Evolutionary conservation across 1,284 basidiomycete genomes (phyloP), one percentile per base, ranked within the genome.

Genomic region (Microbotryum silenes-acaulis): DNA sequence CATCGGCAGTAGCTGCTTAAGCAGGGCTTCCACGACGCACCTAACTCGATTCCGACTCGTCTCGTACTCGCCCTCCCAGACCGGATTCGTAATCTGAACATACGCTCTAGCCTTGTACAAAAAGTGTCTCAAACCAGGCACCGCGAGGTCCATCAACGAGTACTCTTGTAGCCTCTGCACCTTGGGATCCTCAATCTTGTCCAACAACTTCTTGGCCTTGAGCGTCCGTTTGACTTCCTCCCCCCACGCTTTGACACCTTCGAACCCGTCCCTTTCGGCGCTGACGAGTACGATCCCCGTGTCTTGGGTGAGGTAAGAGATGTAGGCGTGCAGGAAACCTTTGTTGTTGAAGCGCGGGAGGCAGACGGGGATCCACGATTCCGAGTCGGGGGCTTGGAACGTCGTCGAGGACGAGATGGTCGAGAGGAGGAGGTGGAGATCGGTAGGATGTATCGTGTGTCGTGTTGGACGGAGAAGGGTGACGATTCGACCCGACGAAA

Each of bases 331-430:
- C 21, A 96, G 85, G 75, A 97, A 97, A 1, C 88, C 89, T 2
- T 85, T 79, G 0, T 91, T 80, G 70, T 97, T 93, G 78, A 91
- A 97, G 73, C 92, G 92, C 0, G 96, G 94, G 12, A 99, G 81
- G 73, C 94, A 98, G 54, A 99, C 82, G 0, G 96, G 96, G 3
- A 97, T 81, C 90, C 92, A 98, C 6, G 88, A 88, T 23, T 92
- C 86, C 7, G 87, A 80, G 1, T 86, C 90, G 80, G 64, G 85
- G 82, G 73, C 81, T 77, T 71, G 89, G 80, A 65, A 85, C 83
- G 48, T 86, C 79, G 56, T 83, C 76, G 75, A 89, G 76, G 63
- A 67, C 27, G 57, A 60, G 60, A 73, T 73, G 1, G 76, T 76
- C 21, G 75, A 74, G 23, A 76, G 69, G 37, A 78, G 68, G 44